Conservation (phyloP, 2,329 filamentous ascomycete genomes). For the Akanthomyces dipterigenus region DNA sequence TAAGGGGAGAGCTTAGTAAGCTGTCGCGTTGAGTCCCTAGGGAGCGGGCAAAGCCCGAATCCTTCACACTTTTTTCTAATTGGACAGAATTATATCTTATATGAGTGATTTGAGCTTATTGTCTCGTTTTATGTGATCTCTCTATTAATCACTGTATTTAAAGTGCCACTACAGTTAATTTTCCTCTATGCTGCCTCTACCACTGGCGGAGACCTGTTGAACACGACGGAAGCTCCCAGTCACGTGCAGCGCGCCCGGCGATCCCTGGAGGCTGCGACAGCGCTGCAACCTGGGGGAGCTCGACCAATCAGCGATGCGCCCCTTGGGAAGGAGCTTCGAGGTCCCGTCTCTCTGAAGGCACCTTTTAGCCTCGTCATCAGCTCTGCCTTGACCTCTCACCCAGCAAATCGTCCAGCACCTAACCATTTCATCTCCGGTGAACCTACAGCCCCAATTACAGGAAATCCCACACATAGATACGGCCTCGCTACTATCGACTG, state of each 20-base stretch:
- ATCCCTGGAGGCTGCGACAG: constrained; percentile 5
- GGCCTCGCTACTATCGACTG: neutral
- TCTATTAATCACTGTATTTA: no score
- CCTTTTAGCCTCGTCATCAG: constrained; percentile 48
- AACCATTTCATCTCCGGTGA: neutral
- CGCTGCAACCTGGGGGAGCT: constrained; percentile 4
- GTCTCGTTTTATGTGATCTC: no score
- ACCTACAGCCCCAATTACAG: neutral
- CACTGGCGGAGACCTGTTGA: no score
- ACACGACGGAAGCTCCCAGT: neutral
- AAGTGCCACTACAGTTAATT: no score
- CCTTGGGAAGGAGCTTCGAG: constrained; percentile 18
- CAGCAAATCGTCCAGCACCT: neutral
- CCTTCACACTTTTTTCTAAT: no score
- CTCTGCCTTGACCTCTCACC: constrained; percentile 19
- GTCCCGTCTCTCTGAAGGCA: constrained; percentile 9
- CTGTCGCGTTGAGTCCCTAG: no score
- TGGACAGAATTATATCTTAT: no score
- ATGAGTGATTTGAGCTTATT: no score
- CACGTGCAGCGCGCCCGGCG: neutral
- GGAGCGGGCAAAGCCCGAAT: no score
- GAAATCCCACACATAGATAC: neutral
- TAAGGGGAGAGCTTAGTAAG: no score
- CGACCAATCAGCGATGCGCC: constrained; percentile 22
- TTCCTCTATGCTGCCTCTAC: no score